phyloP scores from a whole-genome alignment of 2,329 filamentous ascomycete species.

The Geosmithia putterillii region DNA sequence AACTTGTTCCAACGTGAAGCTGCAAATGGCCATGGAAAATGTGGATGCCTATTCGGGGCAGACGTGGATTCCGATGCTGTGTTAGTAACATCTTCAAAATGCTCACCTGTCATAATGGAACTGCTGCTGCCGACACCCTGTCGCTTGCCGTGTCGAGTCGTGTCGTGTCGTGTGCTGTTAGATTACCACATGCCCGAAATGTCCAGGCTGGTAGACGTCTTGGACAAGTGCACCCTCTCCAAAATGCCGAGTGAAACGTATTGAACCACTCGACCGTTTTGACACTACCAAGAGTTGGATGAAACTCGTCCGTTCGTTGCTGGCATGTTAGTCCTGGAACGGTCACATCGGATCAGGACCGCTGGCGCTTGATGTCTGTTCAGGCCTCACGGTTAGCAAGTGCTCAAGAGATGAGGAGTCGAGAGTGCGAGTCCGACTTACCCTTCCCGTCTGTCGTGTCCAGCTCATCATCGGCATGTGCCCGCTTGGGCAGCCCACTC shows the following conservation, averaged over 20 bases:
- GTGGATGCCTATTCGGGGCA: too few species aligned
- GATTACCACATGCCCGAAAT: too few species aligned
- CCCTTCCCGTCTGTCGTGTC: conserved; percentile 10
- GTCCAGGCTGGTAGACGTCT: too few species aligned
- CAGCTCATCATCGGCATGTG: conserved; percentile 10
- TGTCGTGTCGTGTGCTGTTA: too few species aligned
- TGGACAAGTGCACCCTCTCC: too few species aligned
- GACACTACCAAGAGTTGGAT: background rate
- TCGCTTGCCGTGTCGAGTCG: background rate
- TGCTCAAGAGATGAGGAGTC: background rate
- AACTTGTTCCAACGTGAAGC: background rate
- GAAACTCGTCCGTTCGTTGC: background rate
- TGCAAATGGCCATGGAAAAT: background rate
- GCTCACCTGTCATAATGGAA: background rate
- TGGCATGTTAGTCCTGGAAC: background rate
- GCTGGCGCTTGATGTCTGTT: conserved; percentile 14
- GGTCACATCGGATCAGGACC: conserved; percentile 6
- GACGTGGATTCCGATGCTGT: too few species aligned
- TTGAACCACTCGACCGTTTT: too few species aligned
- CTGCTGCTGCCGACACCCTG: too few species aligned
- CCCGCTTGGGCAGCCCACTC: conserved; percentile 8
- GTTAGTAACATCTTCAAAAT: background rate
- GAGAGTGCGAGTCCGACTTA: too few species aligned
- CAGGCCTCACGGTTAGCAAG: conserved; percentile 5
- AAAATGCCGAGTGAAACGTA: too few species aligned